A percentile compares a stretch with the other conserved stretches of the same genome.
Conservation (phyloP, 352 stramenopile species). For the Phytophthora ramorum region DNA sequence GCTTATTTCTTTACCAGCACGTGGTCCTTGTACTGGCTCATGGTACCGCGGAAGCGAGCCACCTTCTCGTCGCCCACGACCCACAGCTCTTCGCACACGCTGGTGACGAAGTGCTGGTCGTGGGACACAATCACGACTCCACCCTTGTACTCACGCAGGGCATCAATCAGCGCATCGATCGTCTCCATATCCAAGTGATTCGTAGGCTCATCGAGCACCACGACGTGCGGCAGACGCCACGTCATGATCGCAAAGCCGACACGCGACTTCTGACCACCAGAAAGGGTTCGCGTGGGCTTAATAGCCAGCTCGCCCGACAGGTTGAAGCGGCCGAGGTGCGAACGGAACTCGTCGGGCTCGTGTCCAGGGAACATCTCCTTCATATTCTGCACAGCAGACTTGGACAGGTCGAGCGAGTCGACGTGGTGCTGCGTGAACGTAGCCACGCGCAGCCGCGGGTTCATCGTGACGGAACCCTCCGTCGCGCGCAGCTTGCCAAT, state of each 20-base stretch:
- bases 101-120: constrained; percentile 98
- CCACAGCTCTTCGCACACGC: constrained; percentile 95
- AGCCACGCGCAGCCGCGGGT: constrained; percentile 93
- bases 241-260: constrained; percentile 96
- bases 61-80: constrained; percentile 85
- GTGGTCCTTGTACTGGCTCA: constrained; percentile 84
- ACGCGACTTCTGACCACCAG: constrained; percentile 95
- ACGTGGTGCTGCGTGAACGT: constrained; percentile 98
- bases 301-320: constrained; percentile 95
- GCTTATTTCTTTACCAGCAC: constrained; percentile 68
- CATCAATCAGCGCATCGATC: constrained; percentile 94
- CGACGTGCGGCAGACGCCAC: constrained; percentile 95
- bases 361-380: constrained; percentile 91
- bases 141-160: constrained; percentile 95
- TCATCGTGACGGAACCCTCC: constrained; percentile 89
- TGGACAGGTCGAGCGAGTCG: constrained; percentile 94
- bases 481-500: constrained; percentile 93
- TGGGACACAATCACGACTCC: constrained; percentile 97
- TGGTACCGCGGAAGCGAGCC: constrained; percentile 75
- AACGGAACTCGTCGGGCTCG: constrained; percentile 91
- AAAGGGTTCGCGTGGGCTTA: constrained; percentile 95
- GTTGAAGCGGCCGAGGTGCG: constrained; percentile 96
- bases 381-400: constrained; percentile 91
- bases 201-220: constrained; percentile 97
- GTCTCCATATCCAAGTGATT: constrained; percentile 97